phyloP scores from a whole-genome alignment of 148 eudicot species.

The Rhododendron molle region DNA sequence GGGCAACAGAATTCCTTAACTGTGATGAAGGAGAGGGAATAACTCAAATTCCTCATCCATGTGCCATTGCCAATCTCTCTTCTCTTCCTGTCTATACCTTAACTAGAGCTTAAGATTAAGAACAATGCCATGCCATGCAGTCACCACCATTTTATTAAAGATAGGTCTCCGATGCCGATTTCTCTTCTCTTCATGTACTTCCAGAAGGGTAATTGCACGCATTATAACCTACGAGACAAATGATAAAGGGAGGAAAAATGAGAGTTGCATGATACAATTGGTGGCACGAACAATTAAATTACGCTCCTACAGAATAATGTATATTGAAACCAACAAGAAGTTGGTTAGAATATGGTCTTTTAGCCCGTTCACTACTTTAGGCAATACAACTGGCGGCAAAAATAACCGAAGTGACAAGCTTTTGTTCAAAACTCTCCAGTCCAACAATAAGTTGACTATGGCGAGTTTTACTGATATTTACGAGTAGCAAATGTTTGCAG shows the following conservation, averaged over 20 bases:
- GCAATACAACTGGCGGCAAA: not conserved
- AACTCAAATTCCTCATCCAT: not conserved
- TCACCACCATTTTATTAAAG: not conserved
- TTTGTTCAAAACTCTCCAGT: not conserved
- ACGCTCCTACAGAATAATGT: not conserved
- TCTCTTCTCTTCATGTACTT: not conserved
- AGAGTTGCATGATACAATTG: not conserved
- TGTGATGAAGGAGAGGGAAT: not conserved
- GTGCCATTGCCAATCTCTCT: not conserved
- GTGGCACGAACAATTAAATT: not conserved
- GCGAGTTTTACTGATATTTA: not conserved
- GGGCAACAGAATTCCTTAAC: not conserved
- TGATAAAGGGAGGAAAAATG: not conserved
- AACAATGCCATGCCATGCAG: not conserved
- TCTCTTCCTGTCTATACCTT: not conserved
- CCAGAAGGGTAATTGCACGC: slow-evolving; percentile 19
- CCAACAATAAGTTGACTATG: not conserved
- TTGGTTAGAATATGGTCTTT: not conserved
- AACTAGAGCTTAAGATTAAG: not conserved
- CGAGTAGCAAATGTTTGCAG: not conserved
- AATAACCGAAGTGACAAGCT: not conserved
- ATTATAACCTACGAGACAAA: slow-evolving; percentile 4
- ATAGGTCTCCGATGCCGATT: not conserved
- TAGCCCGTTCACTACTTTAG: not conserved
- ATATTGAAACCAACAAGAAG: not conserved